Conservation (phyloP, 495 filamentous ascomycete species). For the Podospora australis region DNA sequence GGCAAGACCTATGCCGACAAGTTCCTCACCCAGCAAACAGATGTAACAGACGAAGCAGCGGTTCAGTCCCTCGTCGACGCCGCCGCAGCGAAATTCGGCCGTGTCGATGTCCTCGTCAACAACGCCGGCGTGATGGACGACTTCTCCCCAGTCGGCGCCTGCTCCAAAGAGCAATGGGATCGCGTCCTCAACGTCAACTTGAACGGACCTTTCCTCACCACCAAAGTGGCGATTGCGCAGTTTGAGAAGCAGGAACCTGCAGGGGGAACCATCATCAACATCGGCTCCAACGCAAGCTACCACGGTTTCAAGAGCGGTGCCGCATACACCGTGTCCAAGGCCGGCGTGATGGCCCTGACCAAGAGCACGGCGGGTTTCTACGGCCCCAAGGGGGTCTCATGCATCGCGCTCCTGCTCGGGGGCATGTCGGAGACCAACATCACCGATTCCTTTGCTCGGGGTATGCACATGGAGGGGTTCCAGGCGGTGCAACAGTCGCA, state of each 20-base stretch:
- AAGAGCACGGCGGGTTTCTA: constrained; percentile 59
- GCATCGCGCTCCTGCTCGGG: constrained; percentile 50
- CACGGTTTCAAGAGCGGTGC: constrained; percentile 36
- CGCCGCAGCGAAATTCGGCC: constrained; percentile 32
- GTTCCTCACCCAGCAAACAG: constrained; percentile 26
- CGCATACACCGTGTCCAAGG: constrained; percentile 52
- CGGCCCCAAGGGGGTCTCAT: constrained; percentile 49
- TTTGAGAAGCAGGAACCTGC: constrained; percentile 28
- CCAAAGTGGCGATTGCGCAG: constrained; percentile 46
- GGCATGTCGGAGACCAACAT: constrained; percentile 54
- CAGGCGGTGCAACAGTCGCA: constrained; percentile 22
- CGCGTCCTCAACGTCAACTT: constrained; percentile 53
- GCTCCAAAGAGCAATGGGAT: constrained; percentile 49
- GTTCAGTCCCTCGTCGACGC: constrained; percentile 29
- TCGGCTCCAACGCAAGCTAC: constrained; percentile 34
- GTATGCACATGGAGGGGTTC: constrained; percentile 41
- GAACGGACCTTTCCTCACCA: constrained; percentile 50
- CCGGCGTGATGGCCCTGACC: constrained; percentile 51
- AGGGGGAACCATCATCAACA: constrained; percentile 43
- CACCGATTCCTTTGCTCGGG: constrained; percentile 38
- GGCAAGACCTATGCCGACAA: constrained; percentile 16
- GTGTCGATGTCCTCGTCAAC: constrained; percentile 46
- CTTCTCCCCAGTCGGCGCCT: constrained; percentile 48
- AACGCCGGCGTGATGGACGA: constrained; percentile 48
- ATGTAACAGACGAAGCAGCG: constrained; percentile 32